Base-by-base conservation (phyloP, 768 basidiomycete genomes). In the Mycena indigotica region DNA sequence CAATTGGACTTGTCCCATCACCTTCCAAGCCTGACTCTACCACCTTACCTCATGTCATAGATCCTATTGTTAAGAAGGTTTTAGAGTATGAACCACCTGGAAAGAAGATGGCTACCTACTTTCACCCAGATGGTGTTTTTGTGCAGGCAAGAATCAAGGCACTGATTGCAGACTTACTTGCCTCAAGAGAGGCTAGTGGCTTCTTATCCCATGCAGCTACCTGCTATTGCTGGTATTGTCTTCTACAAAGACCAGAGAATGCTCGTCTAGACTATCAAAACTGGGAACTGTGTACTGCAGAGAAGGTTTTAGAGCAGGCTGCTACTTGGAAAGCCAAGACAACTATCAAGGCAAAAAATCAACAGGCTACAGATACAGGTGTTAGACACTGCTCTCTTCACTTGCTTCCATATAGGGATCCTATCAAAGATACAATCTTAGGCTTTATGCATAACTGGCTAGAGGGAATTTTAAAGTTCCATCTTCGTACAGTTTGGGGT, bases 1-100 rank as follows among this genome's bases (percentile, higher is more conserved):
- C 71, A 44, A 57, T 64, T 23, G 67, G 65, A 1, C 38, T 71
- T 0, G 64, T 69, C 24, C 72, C 71, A 41, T 65, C 68, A 0
- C 72, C 71, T 5, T 56, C 57, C 8, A 65, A 68, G 28, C 71
- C 70, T 12, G 57, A 49, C 38, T 56, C 56, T 12, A 45, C 41
- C 5, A 53, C 52, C 26, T 45, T 65, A 15, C 25, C 15, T 3
- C 45, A 62, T 35, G 38, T 65, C 16, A 19, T 58, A 25, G 53
- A 60, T 6, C 28, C 24, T 5, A 45, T 60, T 26, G 28, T 55
- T 6, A 38, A 53, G 17, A 41, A 41, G n/a, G 26, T 64, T 6
- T 10, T 55, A 1, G 29, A 23, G 8, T 60, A 50, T 55, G 40
- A 60, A 19, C 28, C 46, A 2, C 46, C 55, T 51, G 60, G 60